phyloP scores from a whole-genome alignment of 768 basidiomycete species.

The Tylopilus rubrobrunneus region DNA sequence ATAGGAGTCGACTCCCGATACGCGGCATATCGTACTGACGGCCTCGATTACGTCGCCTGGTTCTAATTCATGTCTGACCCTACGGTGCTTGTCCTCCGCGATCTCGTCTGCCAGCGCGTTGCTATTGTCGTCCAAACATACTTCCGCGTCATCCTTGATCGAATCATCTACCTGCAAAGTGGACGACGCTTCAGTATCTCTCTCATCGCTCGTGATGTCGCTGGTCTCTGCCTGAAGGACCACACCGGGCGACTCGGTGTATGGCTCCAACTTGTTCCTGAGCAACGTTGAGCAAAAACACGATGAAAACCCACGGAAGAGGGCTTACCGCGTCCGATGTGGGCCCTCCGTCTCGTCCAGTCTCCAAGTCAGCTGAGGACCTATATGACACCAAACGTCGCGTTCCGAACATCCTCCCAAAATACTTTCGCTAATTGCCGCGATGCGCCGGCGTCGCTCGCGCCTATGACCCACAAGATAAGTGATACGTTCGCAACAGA shows the following conservation, averaged over 20 bases:
- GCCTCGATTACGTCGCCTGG: slow-evolving; percentile 88
- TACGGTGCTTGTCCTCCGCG: slow-evolving; percentile 82
- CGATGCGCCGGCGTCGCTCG: slow-evolving; percentile 70
- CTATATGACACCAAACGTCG: slow-evolving; percentile 72
- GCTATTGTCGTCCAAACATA: slow-evolving; percentile 14
- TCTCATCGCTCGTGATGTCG: slow-evolving; percentile 38
- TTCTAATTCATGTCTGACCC: slow-evolving; percentile 83
- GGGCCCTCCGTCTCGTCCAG: slow-evolving; percentile 93
- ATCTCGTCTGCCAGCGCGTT: slow-evolving; percentile 70
- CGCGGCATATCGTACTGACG: slow-evolving; percentile 79
- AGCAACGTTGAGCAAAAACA: slow-evolving; percentile 2
- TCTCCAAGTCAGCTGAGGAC: slow-evolving; percentile 56
- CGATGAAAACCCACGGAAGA: background rate
- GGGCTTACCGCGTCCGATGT: slow-evolving; percentile 71
- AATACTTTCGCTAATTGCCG: slow-evolving; percentile 57
- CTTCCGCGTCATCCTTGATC: slow-evolving; percentile 14
- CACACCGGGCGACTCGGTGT: slow-evolving; percentile 40
- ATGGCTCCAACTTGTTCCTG: slow-evolving; percentile 77
- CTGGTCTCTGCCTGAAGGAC: slow-evolving; percentile 19
- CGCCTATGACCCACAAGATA: slow-evolving; percentile 42
- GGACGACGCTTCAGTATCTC: slow-evolving; percentile 42
- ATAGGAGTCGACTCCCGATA: slow-evolving; percentile 88
- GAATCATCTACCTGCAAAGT: slow-evolving; percentile 31
- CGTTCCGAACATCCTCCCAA: slow-evolving; percentile 66
- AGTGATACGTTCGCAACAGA: background rate